These are phyloP conservation scores for Asterophora parasitica DNA, from an alignment of 768 basidiomycete species.

Conservation along the genomic window DNA sequence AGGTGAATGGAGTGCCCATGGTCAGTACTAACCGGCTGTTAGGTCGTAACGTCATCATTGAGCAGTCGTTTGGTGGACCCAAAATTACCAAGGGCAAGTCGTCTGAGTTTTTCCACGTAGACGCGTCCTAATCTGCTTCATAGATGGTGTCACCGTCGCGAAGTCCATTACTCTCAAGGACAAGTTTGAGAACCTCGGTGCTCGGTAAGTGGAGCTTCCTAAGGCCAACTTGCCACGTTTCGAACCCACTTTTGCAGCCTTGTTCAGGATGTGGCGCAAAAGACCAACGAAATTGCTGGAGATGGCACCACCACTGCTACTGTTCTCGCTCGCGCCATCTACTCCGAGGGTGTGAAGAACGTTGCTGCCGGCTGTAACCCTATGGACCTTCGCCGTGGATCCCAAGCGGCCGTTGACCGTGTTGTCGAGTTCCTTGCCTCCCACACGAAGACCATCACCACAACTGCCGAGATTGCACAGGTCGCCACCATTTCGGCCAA, in stretches of 20 bases:
- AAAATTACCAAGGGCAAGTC: conserved; percentile 92
- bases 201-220: conserved; percentile 58
- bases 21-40: conserved; percentile 9
- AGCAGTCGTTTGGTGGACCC: conserved; percentile 83
- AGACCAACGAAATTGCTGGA: conserved; percentile 96
- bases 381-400: conserved; percentile 98
- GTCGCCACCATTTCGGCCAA: conserved; percentile 94
- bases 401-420: conserved; percentile 94
- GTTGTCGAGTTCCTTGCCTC: conserved; percentile 87
- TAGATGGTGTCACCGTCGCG: conserved; percentile 97
- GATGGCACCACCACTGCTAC: conserved; percentile 99
- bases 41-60: conserved; percentile 98
- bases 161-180: conserved; percentile 92
- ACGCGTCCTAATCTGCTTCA: conserved; percentile 3
- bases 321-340: conserved; percentile 95
- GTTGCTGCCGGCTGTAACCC: conserved; percentile 99
- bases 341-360: conserved; percentile 98
- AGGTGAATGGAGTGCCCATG: neutral
- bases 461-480: conserved; percentile 95
- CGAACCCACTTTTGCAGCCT: conserved; percentile 44
- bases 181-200: conserved; percentile 98
- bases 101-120: conserved; percentile 17
- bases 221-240: neutral
- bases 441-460: conserved; percentile 92
- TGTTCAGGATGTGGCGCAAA: conserved; percentile 91